These are phyloP conservation scores for Lecanosticta acicola DNA, from an alignment of 2,329 filamentous ascomycete genomes.

Conservation along the genomic window DNA sequence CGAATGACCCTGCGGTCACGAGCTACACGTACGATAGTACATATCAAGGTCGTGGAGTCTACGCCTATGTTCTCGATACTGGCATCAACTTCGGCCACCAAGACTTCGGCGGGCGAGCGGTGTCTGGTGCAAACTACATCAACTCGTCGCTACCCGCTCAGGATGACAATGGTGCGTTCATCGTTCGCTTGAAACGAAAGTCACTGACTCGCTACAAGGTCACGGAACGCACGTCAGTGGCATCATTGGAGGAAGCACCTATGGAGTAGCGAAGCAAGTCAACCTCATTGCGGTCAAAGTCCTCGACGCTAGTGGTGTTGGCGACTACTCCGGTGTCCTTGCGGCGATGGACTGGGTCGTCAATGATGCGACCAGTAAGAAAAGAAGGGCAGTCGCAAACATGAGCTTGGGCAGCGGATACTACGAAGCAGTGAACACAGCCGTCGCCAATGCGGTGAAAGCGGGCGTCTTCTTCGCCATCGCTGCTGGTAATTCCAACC, in stretches of 20 bases:
- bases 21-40: too few species aligned
- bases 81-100: slow-evolving; percentile 18
- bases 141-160: too few species aligned
- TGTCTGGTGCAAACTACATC: slow-evolving; percentile 22
- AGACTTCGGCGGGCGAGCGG: slow-evolving; percentile 28
- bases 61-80: background rate
- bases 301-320: slow-evolving; percentile 40
- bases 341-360: slow-evolving; percentile 44
- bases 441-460: slow-evolving; percentile 33
- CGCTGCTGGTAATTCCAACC: slow-evolving; percentile 36
- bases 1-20: too few species aligned
- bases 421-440: slow-evolving; percentile 35
- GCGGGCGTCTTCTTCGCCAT: slow-evolving; percentile 39
- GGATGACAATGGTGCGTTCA: too few species aligned
- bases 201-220: slow-evolving; percentile 52
- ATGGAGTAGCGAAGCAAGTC: slow-evolving; percentile 50
- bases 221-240: slow-evolving; percentile 61
- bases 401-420: slow-evolving; percentile 38
- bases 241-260: slow-evolving; percentile 56
- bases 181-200: too few species aligned
- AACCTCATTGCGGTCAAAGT: slow-evolving; percentile 49
- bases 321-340: slow-evolving; percentile 46
- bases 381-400: slow-evolving; percentile 50
- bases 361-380: slow-evolving; percentile 59
- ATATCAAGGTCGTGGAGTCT: background rate